These are phyloP conservation scores for Nicotiana obtusifolia DNA, from an alignment of 257 asterid species.

Conservation along the genomic window DNA sequence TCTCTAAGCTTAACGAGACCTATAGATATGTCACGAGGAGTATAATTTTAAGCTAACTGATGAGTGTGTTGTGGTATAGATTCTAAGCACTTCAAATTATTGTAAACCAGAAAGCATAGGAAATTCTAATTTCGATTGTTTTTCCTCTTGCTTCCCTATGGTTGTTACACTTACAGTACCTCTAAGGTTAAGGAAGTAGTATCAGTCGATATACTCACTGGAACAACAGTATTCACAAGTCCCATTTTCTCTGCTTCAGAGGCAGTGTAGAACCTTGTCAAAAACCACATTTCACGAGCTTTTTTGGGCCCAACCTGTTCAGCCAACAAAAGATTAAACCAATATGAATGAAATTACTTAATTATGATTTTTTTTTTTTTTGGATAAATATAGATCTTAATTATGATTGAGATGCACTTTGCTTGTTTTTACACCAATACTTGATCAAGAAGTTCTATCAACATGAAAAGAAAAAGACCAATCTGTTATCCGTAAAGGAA, in stretches of 20 bases:
- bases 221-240: conserved; percentile 81
- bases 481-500: background rate
- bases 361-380: too few species aligned
- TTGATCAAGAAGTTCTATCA: background rate
- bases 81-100: background rate
- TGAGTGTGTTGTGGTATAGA: background rate
- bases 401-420: background rate
- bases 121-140: background rate
- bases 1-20: background rate
- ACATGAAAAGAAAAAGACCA: background rate
- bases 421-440: background rate
- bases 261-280: conserved; percentile 78
- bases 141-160: background rate
- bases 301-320: conserved; percentile 79
- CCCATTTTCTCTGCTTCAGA: conserved; percentile 94
- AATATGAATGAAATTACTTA: background rate
- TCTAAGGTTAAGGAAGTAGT: background rate
- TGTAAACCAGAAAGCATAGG: background rate
- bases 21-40: background rate
- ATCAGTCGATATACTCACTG: conserved; percentile 40
- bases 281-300: conserved; percentile 92
- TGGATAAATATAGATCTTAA: too few species aligned
- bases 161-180: background rate
- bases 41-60: background rate
- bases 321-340: background rate